Conservation (phyloP, 116 monocot genomes). For the Dioscorea cayenensis region DNA sequence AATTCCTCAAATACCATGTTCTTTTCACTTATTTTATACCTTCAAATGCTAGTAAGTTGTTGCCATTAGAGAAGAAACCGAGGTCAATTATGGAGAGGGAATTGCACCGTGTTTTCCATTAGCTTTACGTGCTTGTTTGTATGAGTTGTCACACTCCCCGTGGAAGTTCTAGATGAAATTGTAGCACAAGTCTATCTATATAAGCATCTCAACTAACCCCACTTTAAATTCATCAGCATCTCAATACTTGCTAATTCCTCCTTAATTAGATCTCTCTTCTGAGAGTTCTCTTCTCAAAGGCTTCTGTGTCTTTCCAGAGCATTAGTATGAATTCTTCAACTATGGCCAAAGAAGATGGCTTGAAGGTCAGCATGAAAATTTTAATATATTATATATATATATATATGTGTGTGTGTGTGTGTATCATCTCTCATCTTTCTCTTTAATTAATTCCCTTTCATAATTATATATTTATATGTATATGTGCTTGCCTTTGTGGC, state of each 20-base stretch:
- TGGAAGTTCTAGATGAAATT: too few species aligned
- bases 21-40: too few species aligned
- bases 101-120: too few species aligned
- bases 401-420: too few species aligned
- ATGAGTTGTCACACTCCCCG: too few species aligned
- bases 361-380: constrained; percentile 17
- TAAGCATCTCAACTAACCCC: background rate
- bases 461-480: background rate
- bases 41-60: too few species aligned
- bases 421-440: background rate
- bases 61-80: too few species aligned
- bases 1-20: too few species aligned
- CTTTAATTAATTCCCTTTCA: too few species aligned
- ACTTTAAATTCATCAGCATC: background rate
- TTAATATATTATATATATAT: too few species aligned
- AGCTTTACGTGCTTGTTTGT: too few species aligned
- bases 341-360: constrained; percentile 44
- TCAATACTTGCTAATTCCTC: background rate
- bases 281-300: background rate
- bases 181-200: background rate
- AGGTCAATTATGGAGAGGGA: too few species aligned
- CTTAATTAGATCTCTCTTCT: background rate
- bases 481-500: constrained; percentile 9
- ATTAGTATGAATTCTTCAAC: background rate
- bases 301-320: constrained; percentile 1